phyloP scores from a whole-genome alignment of 1,284 basidiomycete species.

The Boletus sp. region DNA sequence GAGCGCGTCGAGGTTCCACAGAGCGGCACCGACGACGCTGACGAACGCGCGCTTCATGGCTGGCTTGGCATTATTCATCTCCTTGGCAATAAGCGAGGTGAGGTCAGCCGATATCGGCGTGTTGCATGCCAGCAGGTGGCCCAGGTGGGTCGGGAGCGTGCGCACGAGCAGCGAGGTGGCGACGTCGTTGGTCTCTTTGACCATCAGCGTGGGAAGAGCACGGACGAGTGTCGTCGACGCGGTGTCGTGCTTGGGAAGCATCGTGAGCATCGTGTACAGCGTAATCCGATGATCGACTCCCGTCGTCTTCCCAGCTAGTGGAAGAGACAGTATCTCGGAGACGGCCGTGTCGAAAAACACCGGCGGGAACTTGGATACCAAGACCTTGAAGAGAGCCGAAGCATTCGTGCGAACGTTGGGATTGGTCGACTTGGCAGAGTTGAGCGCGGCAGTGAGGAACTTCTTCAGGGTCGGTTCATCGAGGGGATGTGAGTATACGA shows the following conservation, averaged over 20 bases:
- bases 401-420: constrained; percentile 62
- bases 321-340: constrained; percentile 70
- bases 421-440: constrained; percentile 80
- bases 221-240: constrained; percentile 62
- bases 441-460: constrained; percentile 67
- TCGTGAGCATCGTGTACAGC: constrained; percentile 77
- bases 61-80: constrained; percentile 64
- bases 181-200: constrained; percentile 79
- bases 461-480: constrained; percentile 60
- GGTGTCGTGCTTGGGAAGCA: constrained; percentile 52
- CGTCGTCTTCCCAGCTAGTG: constrained; percentile 81
- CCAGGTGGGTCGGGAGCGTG: constrained; percentile 64
- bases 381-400: constrained; percentile 61
- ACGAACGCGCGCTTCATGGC: constrained; percentile 56
- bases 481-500: constrained; percentile 58
- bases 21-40: constrained; percentile 52
- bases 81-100: constrained; percentile 60
- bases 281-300: constrained; percentile 86
- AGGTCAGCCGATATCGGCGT: constrained; percentile 48
- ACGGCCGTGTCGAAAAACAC: constrained; percentile 50
- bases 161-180: constrained; percentile 59
- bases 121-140: constrained; percentile 49
- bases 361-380: constrained; percentile 44
- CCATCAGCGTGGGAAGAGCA: constrained; percentile 59
- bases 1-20: constrained; percentile 44